These are phyloP conservation scores for Colletotrichum sp. DNA, from an alignment of 2,329 filamentous ascomycete genomes.

Conservation along the genomic window DNA sequence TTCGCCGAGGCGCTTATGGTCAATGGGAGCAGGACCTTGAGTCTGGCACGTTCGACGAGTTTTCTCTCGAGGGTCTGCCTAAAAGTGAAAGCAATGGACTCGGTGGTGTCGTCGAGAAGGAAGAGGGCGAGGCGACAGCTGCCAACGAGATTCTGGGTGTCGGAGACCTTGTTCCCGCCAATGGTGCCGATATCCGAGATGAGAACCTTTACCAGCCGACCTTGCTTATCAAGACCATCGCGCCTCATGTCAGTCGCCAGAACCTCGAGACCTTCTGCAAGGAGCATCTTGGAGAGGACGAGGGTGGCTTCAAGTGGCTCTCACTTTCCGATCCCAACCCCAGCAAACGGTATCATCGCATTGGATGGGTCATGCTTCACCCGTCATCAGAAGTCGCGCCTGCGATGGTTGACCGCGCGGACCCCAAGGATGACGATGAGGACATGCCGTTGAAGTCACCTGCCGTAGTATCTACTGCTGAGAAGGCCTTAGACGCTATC, in stretches of 20 bases:
- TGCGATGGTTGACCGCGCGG: constrained; percentile 69
- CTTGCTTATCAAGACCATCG: constrained; percentile 96
- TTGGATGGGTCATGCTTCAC: constrained; percentile 98
- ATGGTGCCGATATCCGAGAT: constrained; percentile 85
- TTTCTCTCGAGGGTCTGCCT: constrained; percentile 90
- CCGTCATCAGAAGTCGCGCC: constrained; percentile 67
- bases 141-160: constrained; percentile 93
- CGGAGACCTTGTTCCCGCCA: constrained; percentile 83
- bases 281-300: constrained; percentile 87
- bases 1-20: constrained; percentile 76
- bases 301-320: constrained; percentile 93
- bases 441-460: constrained; percentile 60
- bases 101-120: constrained; percentile 86
- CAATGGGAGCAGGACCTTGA: constrained; percentile 92
- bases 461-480: constrained; percentile 64
- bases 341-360: constrained; percentile 94
- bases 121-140: constrained; percentile 92
- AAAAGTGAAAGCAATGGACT: constrained; percentile 90
- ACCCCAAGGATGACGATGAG: constrained; percentile 72
- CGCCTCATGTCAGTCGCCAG: constrained; percentile 90
- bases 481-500: constrained; percentile 90
- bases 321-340: constrained; percentile 97
- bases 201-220: constrained; percentile 89
- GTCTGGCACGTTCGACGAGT: constrained; percentile 87
- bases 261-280: constrained; percentile 95